Conservation (phyloP, 2,329 filamentous ascomycete species). For the Myriosclerotinia scirpicola region DNA sequence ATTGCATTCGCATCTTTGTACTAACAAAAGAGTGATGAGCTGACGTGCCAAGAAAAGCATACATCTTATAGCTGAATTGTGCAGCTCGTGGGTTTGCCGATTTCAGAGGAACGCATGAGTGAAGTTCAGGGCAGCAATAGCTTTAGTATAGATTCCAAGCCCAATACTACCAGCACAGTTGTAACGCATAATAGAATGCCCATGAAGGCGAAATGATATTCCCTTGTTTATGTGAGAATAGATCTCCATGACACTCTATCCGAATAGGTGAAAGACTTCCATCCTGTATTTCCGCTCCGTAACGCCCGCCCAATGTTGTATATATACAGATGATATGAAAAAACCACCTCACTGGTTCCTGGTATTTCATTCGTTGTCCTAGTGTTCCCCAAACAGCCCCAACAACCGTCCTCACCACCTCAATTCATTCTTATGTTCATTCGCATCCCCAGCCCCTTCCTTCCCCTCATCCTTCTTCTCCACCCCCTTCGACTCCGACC, state of each 20-base stretch:
- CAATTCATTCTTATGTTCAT: slow-evolving; percentile 35
- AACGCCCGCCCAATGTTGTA: slow-evolving; percentile 14
- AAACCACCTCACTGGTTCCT: too few species aligned
- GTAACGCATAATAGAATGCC: not conserved
- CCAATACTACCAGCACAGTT: not conserved
- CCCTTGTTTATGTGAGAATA: not conserved
- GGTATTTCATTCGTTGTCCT: not conserved
- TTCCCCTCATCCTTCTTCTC: slow-evolving; percentile 26
- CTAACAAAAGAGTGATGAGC: not conserved
- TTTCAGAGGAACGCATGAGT: not conserved
- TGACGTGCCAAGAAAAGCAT: not conserved
- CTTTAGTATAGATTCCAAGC: not conserved
- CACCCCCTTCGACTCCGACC: slow-evolving; percentile 26
- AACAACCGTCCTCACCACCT: slow-evolving; percentile 31
- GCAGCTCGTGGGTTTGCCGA: not conserved
- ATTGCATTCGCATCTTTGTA: too few species aligned
- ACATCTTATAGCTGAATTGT: not conserved
- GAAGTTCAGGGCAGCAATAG: too few species aligned
- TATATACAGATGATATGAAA: slow-evolving; percentile 7
- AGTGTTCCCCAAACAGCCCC: not conserved
- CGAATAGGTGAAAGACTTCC: not conserved
- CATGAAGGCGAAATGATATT: not conserved
- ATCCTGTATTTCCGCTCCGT: not conserved
- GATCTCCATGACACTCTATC: not conserved
- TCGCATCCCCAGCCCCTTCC: slow-evolving; percentile 29